A percentile compares a stretch with the other conserved stretches of the same genome.
Evolutionary conservation across 2,329 filamentous ascomycete species (phyloP).

Genomic region (Colletotrichum filicis): DNA sequence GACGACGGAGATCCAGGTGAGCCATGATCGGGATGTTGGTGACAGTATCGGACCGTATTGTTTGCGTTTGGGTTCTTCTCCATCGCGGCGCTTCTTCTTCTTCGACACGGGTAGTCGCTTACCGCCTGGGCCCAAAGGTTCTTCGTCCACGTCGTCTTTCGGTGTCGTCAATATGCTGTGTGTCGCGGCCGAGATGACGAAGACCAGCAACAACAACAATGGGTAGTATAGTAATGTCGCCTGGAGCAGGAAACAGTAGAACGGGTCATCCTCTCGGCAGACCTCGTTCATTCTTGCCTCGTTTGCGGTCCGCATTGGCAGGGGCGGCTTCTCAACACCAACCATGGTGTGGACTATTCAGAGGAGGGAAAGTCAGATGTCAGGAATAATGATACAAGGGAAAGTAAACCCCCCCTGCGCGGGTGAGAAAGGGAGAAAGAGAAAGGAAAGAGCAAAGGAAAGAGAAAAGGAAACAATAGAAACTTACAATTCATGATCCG

Average conservation of each 20-base stretch:
- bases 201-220: slow-evolving; percentile 61
- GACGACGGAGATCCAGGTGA: slow-evolving; percentile 79
- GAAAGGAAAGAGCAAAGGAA: slow-evolving; percentile 9
- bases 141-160: slow-evolving; percentile 57
- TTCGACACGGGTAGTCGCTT: slow-evolving; percentile 83
- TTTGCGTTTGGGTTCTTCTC: slow-evolving; percentile 44
- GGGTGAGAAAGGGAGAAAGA: slow-evolving; percentile 14
- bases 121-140: slow-evolving; percentile 81
- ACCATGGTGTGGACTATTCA: slow-evolving; percentile 44
- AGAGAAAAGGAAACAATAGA: not conserved
- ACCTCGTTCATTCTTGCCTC: slow-evolving; percentile 3
- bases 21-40: slow-evolving; percentile 74
- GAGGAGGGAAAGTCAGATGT: slow-evolving; percentile 25
- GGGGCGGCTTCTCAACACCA: slow-evolving; percentile 44
- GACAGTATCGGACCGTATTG: slow-evolving; percentile 52
- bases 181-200: slow-evolving; percentile 61
- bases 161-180: slow-evolving; percentile 64
- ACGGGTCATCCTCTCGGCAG: slow-evolving; percentile 27
- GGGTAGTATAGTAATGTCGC: slow-evolving; percentile 63
- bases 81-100: slow-evolving; percentile 57
- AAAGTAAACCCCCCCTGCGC: slow-evolving; percentile 25
- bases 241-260: slow-evolving; percentile 49
- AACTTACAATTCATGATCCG: slow-evolving; percentile 32
- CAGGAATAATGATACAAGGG: slow-evolving; percentile 31
- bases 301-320: slow-evolving; percentile 23